Percentiles rank a stretch among this genome's conserved stretches.
Evolutionary conservation across 441 rosid species (phyloP).

Genomic region (Cnidoscolus chayamansa): DNA sequence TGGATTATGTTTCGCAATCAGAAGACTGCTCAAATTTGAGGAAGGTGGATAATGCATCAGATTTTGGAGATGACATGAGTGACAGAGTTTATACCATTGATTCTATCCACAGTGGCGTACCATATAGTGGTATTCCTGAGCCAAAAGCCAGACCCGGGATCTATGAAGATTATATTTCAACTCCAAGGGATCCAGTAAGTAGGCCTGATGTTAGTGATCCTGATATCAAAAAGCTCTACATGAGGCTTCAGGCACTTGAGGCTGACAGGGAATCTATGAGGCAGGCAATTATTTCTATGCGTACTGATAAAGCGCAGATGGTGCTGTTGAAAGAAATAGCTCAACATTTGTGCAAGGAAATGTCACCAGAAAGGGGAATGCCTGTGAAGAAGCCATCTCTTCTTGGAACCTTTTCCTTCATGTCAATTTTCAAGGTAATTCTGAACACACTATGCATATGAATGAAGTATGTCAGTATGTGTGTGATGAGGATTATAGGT

Average conservation of each 20-base stretch:
- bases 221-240: slow-evolving; percentile 74
- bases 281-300: slow-evolving; percentile 89
- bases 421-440: slow-evolving; percentile 71
- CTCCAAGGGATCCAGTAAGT: slow-evolving; percentile 46
- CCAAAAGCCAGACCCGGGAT: slow-evolving; percentile 45
- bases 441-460: neutral
- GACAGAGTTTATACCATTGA: slow-evolving; percentile 94
- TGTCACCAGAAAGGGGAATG: slow-evolving; percentile 54
- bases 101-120: slow-evolving; percentile 51
- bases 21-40: slow-evolving; percentile 40
- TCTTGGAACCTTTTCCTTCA: slow-evolving; percentile 47
- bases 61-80: slow-evolving; percentile 60
- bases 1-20: slow-evolving; percentile 38
- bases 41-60: slow-evolving; percentile 49
- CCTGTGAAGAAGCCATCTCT: slow-evolving; percentile 48
- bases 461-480: neutral
- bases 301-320: slow-evolving; percentile 89
- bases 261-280: slow-evolving; percentile 99
- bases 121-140: slow-evolving; percentile 31
- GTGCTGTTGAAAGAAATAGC: slow-evolving; percentile 92
- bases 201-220: slow-evolving; percentile 60
- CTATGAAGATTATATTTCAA: slow-evolving; percentile 41
- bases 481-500: neutral
- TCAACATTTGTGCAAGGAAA: slow-evolving; percentile 75
- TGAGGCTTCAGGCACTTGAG: slow-evolving; percentile 94